Evolutionary conservation across 164 flowering plant species (phyloP), one percentile per base, ranked within the genome.

Genomic region (Vitis cinerea): DNA sequence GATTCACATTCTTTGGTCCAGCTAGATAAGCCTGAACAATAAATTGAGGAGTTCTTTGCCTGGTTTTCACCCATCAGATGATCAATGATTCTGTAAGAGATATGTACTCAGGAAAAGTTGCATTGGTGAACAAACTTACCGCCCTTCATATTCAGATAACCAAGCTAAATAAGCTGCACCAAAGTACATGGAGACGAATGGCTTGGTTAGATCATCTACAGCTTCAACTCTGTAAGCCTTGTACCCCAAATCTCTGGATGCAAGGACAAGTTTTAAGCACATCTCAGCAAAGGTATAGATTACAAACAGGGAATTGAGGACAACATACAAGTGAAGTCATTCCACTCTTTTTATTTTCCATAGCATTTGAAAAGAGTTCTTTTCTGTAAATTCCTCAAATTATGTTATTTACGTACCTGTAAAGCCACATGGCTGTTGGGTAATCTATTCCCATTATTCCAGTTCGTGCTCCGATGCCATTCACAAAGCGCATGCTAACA

Each of bases 401-500:
- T 61, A 11, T 27, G 19, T 37, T 23, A 59, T 14, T n/a, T 47
- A 77, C 94, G 61, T 84, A 90, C 98, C 67, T 83, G 85, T 88
- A 82, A 64, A 94, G 90, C 98, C 97, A 89, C 47, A 75, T 61
- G 59, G 97, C 97, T 59, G 83, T 86, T 3, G 86, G 75, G 76
- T 82, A 85, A 75, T 90, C 91, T 8, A 94, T 83, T 66, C 98
- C 98, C 93, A 90, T 87, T 37, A 94, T 69, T 76, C 98, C 97
- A 61, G 72, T 58, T 37, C 75, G 83, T 10, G 82, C 50, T 56
- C 86, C 93, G 55, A 73, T 65, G 7, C 98, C 98, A 73, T 88
- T 75, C 68, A 94, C 78, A 74, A 86, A 85, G 17, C 97, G 90
- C 95, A 78, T 84, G 85, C 95, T 90, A 62, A 85, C 80, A 54